Evolutionary conservation across 2,329 filamentous ascomycete species (phyloP).

Genomic region (Xylaria polymorpha): DNA sequence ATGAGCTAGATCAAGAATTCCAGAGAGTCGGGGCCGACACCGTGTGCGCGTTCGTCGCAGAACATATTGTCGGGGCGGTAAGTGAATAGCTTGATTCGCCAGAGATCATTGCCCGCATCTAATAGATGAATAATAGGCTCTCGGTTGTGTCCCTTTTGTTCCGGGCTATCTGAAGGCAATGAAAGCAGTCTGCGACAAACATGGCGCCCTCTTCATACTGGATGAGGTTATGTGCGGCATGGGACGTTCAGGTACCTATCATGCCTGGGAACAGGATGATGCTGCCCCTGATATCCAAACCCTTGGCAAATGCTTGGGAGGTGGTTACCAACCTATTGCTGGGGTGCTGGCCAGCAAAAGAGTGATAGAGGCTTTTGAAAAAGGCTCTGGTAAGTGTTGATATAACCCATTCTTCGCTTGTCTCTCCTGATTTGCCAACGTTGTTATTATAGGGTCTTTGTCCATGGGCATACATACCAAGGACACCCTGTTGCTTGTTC

Average conservation of each 20-base stretch:
- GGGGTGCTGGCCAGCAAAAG: conserved; percentile 65
- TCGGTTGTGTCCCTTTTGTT: conserved; percentile 75
- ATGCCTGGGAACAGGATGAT: conserved; percentile 71
- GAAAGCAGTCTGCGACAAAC: conserved; percentile 73
- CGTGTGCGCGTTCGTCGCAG: conserved; percentile 78
- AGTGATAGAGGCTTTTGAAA: conserved; percentile 60
- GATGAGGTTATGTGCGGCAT: conserved; percentile 82
- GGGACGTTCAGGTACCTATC: conserved; percentile 67
- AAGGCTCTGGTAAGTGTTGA: conserved; percentile 50
- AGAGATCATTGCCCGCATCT: conserved; percentile 8
- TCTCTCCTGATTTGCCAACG: conserved; percentile 5
- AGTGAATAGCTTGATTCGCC: conserved; percentile 40
- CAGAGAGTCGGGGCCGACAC: conserved; percentile 70
- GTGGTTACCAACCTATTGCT: conserved; percentile 71
- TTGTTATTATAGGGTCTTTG: conserved; percentile 52
- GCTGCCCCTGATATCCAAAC: conserved; percentile 73
- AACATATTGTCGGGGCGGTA: conserved; percentile 79
- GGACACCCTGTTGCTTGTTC: conserved; percentile 55
- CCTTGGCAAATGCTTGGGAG: conserved; percentile 73
- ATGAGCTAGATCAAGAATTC: conserved; percentile 76
- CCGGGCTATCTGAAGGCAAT: conserved; percentile 77
- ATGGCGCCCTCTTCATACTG: conserved; percentile 80
- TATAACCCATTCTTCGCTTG: not conserved
- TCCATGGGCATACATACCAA: conserved; percentile 68
- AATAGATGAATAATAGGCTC: conserved; percentile 42